phyloP scores from a whole-genome alignment of 2,329 filamentous ascomycete genomes.

The Aaosphaeria arxii region DNA sequence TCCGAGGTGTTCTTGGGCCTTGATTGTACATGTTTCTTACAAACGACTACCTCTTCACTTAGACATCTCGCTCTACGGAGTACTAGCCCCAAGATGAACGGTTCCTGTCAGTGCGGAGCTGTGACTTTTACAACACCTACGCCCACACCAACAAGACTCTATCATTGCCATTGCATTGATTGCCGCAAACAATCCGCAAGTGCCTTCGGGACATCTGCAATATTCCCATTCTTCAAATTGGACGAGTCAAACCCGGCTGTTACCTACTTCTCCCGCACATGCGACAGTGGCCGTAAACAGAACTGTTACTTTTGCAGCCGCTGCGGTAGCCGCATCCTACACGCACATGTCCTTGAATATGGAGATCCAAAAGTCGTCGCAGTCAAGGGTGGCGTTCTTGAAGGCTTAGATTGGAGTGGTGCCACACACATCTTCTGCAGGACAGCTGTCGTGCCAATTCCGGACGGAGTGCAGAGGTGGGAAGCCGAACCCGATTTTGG shows the following conservation, averaged over 20 bases:
- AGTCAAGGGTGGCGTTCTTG: constrained; percentile 66
- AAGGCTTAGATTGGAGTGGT: constrained; percentile 46
- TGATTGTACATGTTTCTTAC: neutral
- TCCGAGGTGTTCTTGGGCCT: too few species aligned
- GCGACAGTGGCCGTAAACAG: constrained; percentile 19
- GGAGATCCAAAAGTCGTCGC: constrained; percentile 43
- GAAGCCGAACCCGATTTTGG: constrained; percentile 48
- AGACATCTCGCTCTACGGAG: neutral
- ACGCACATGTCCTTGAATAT: constrained; percentile 50
- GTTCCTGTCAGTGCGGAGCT: constrained; percentile 62
- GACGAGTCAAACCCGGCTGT: constrained; percentile 45
- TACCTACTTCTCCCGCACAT: constrained; percentile 14
- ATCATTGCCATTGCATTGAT: constrained; percentile 68
- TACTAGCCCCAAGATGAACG: constrained; percentile 13
- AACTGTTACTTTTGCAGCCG: constrained; percentile 41
- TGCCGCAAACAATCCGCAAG: constrained; percentile 65
- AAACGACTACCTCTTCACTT: neutral
- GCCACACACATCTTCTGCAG: constrained; percentile 66
- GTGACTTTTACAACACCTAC: constrained; percentile 62
- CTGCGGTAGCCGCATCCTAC: constrained; percentile 65
- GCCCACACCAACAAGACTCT: constrained; percentile 59
- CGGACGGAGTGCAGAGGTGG: constrained; percentile 59
- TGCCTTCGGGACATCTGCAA: constrained; percentile 67
- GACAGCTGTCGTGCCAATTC: constrained; percentile 66
- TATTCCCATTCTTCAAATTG: constrained; percentile 63